Evolutionary conservation across 2,329 filamentous ascomycete species (phyloP), one percentile per base, ranked within the genome.

Genomic region (Cercospora sp.): DNA sequence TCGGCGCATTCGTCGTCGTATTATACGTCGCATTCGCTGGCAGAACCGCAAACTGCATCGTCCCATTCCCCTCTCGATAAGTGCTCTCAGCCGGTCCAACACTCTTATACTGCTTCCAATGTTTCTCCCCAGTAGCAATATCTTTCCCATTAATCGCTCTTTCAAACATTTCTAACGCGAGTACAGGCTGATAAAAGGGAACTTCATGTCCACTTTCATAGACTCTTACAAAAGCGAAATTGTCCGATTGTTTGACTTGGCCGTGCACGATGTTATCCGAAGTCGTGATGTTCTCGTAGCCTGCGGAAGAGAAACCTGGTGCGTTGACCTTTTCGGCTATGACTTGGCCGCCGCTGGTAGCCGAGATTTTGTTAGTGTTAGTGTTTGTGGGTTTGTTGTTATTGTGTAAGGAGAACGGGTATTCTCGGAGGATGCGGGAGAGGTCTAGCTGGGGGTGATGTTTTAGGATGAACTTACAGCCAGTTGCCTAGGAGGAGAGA

Each of bases 131-230:
- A 1, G 83, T 85, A 23, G 83, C 83, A 64, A 89, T 79, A 64
- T 87, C 84, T 20, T 78, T 74, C n/a, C 83, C 80, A 10, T 74
- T 71, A 65, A 87, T 76, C 10, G 81, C 81, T 12, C 85, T 80
- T 75, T 83, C 78, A 69, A 87, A 85, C 67, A 86, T 79, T 68
- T 82, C 81, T 12, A 86, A 76, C 7, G 84, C 76, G 12, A 80
- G 82, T 3, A 72, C 20, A 33, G 83, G 77, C 3, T 87, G 85
- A 74, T 87, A 87, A 74, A 86, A 86, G 0, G 85, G 85, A 1
- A 84, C 83, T 73, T 83, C 81, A 64, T 85, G 83, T 3, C 83
- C 83, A 7, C 78, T 77, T 66, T 85, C 81, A 74, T 83, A 85
- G 69, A 87, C 79, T 26, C 85, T 79, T 6, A 82, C 79, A 74